phyloP scores from a whole-genome alignment of 1,139 yeast genomes.

The Geotrichum macrosporum region DNA sequence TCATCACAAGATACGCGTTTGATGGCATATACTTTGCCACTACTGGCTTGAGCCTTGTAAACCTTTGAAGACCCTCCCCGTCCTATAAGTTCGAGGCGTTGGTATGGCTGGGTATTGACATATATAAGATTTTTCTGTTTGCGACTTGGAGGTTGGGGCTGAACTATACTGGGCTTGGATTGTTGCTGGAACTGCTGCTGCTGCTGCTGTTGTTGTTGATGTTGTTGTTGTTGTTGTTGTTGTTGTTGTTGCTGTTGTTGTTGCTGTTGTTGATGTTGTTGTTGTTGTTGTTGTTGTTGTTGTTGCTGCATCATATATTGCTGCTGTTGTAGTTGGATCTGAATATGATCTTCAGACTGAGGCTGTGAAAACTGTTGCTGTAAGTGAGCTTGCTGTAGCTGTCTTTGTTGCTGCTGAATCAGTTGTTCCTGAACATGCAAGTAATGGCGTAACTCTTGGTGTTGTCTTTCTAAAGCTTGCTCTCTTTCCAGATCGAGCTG shows the following conservation, averaged over 20 bases:
- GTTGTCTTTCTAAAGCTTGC: constrained; percentile 18
- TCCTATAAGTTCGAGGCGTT: constrained; percentile 74
- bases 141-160: constrained; percentile 17
- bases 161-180: constrained; percentile 8
- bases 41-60: constrained; percentile 64
- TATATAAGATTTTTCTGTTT: constrained; percentile 33
- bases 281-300: constrained; percentile 20
- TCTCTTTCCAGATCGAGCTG: constrained; percentile 16
- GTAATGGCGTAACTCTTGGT: constrained; percentile 17
- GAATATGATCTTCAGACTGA: not conserved
- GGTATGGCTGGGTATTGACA: constrained; percentile 63
- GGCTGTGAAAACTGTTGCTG: not conserved
- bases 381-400: constrained; percentile 11
- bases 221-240: too few species aligned
- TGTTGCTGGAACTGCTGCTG: too few species aligned
- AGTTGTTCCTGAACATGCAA: constrained; percentile 16
- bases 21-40: constrained; percentile 61
- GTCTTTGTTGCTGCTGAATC: constrained; percentile 14
- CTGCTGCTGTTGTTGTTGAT: too few species aligned
- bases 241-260: too few species aligned
- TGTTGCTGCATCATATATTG: constrained; percentile 20
- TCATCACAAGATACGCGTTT: constrained; percentile 73
- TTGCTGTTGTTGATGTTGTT: too few species aligned
- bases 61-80: constrained; percentile 95
- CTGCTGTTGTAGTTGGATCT: constrained; percentile 13